phyloP scores from a whole-genome alignment of 2,329 filamentous ascomycete species.

The Hypoxylon sp. region DNA sequence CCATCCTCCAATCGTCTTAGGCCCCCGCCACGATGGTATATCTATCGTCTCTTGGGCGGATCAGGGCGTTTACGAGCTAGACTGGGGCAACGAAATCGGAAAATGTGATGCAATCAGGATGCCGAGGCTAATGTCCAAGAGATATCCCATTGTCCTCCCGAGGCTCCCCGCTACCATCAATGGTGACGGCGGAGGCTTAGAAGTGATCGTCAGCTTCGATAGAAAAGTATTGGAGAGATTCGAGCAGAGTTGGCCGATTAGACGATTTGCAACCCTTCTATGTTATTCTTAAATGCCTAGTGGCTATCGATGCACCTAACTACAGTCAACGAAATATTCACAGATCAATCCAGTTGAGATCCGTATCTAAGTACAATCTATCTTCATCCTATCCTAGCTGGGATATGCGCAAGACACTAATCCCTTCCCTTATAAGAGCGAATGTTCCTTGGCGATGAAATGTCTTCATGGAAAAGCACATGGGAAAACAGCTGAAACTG shows the following conservation, averaged over 20 bases:
- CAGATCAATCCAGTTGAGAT: neutral
- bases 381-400: neutral
- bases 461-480: no score
- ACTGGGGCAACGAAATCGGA: conserved; percentile 49
- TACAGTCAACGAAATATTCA: neutral
- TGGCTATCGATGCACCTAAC: neutral
- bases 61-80: conserved; percentile 47
- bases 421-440: no score
- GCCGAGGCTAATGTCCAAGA: conserved; percentile 39
- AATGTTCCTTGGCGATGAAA: no score
- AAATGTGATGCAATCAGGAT: conserved; percentile 51
- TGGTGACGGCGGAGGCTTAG: conserved; percentile 40
- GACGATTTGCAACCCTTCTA: conserved; percentile 40
- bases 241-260: conserved; percentile 36
- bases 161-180: conserved; percentile 39
- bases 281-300: conserved; percentile 40
- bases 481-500: no score
- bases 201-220: conserved; percentile 50
- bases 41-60: conserved; percentile 55
- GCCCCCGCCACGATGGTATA: conserved; percentile 44
- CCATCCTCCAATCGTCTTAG: conserved; percentile 37
- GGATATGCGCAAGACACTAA: no score
- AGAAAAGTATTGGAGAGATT: conserved; percentile 40
- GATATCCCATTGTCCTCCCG: conserved; percentile 52
- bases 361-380: no score